phyloP scores from a whole-genome alignment of 2,329 filamentous ascomycete species.

The Cylindrodendrum hubeiense region DNA sequence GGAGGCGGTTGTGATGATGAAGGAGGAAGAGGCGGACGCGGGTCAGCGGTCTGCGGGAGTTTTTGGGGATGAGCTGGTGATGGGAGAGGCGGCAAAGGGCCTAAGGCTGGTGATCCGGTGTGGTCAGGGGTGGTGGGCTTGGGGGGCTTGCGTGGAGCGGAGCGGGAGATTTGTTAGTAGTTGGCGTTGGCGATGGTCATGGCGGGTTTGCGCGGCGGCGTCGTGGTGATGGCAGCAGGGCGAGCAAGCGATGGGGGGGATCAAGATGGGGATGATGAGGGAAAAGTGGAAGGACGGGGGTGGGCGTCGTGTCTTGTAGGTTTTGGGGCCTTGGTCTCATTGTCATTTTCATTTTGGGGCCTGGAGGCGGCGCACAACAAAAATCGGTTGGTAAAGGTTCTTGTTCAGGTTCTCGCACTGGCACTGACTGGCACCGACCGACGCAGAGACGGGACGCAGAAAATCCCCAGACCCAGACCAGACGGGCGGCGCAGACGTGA shows the following conservation, averaged over 20 bases:
- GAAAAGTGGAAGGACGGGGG: conserved; percentile 42
- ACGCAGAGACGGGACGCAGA: conserved; percentile 33
- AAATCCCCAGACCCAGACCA: conserved; percentile 40
- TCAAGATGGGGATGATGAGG: conserved; percentile 36
- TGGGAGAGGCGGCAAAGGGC: conserved; percentile 44
- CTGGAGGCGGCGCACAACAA: conserved; percentile 54
- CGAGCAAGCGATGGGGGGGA: conserved; percentile 26
- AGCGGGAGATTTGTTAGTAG: conserved; percentile 41
- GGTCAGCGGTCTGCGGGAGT: conserved; percentile 27
- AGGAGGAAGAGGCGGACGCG: conserved; percentile 16
- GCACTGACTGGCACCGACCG: conserved; percentile 29
- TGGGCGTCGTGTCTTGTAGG: conserved; percentile 53
- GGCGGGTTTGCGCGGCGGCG: conserved; percentile 36
- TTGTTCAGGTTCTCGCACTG: conserved; percentile 37
- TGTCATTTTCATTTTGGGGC: conserved; percentile 54
- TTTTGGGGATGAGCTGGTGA: conserved; percentile 41
- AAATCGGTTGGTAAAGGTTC: conserved; percentile 51
- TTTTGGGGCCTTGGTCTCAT: conserved; percentile 55
- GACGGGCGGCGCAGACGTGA: conserved; percentile 33
- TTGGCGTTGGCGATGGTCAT: conserved; percentile 43
- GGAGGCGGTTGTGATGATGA: conserved; percentile 26
- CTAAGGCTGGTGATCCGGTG: conserved; percentile 45
- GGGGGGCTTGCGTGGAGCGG: conserved; percentile 46
- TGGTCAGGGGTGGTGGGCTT: conserved; percentile 47
- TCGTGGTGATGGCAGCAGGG: conserved; percentile 41